A percentile compares a stretch with the other conserved stretches of the same genome.
phyloP scores from a whole-genome alignment of 2,329 filamentous ascomycete genomes.

The Botrytis galanthina region DNA sequence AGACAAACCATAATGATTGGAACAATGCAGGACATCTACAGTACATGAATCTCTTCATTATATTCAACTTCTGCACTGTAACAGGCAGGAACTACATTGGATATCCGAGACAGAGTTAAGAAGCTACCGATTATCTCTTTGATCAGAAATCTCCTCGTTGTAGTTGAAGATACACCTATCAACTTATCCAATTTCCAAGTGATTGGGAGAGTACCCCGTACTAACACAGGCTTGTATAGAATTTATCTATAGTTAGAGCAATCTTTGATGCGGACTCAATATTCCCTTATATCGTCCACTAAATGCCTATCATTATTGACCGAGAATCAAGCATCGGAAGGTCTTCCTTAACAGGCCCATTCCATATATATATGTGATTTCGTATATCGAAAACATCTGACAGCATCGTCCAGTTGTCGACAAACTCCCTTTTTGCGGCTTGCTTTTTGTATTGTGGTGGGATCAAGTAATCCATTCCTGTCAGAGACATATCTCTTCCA shows the following conservation, averaged over 20 bases:
- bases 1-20: background rate
- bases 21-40: background rate
- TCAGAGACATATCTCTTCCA: background rate
- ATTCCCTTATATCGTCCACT: background rate
- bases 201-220: fast-evolving
- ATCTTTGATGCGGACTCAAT: too few species aligned
- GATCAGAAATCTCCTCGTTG: background rate
- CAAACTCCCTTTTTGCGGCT: background rate
- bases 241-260: background rate
- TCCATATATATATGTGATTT: too few species aligned
- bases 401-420: too few species aligned
- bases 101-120: background rate
- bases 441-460: background rate
- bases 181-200: background rate
- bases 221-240: background rate
- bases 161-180: background rate
- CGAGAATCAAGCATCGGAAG: background rate
- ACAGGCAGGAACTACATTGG: background rate
- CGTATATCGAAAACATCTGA: background rate
- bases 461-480: background rate
- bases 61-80: background rate
- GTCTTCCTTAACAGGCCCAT: background rate
- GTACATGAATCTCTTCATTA: background rate
- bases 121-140: background rate
- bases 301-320: background rate